A percentile compares a stretch with the other conserved stretches of the same genome.
phyloP scores from a whole-genome alignment of 768 basidiomycete species.

The Rhodotorula babjevae region DNA sequence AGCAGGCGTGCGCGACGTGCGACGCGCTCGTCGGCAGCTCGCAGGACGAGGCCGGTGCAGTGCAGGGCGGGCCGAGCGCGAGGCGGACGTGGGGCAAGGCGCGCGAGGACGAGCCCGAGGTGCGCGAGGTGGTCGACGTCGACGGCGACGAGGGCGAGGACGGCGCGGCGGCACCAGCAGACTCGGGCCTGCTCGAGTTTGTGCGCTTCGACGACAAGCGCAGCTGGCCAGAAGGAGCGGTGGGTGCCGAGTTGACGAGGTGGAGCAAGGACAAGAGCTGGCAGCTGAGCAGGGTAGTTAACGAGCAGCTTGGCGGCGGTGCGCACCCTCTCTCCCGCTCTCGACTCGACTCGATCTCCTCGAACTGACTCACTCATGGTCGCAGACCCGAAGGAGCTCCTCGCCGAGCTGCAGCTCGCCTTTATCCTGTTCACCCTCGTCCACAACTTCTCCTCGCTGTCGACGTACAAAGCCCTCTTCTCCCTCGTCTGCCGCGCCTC shows the following conservation, averaged over 20 bases:
- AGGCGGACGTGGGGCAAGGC: slow-evolving; percentile 37
- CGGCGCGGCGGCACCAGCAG: slow-evolving; percentile 2
- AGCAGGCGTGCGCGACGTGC: slow-evolving; percentile 32
- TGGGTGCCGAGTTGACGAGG: slow-evolving; percentile 47
- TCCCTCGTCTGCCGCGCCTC: slow-evolving; percentile 45
- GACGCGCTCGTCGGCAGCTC: slow-evolving; percentile 45
- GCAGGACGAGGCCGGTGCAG: slow-evolving; percentile 33
- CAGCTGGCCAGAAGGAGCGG: slow-evolving; percentile 48
- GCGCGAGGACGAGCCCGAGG: slow-evolving; percentile 15
- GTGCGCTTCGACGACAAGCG: slow-evolving; percentile 46
- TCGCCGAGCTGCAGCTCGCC: slow-evolving; percentile 48
- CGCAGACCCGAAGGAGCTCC: slow-evolving; percentile 44
- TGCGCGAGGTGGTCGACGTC: slow-evolving; percentile 1
- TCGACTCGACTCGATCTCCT: not conserved
- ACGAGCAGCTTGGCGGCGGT: slow-evolving; percentile 43
- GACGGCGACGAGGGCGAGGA: slow-evolving; percentile 6
- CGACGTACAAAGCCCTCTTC: slow-evolving; percentile 47
- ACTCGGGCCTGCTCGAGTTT: slow-evolving; percentile 41
- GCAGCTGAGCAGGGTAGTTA: slow-evolving; percentile 45
- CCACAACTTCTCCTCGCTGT: slow-evolving; percentile 48
- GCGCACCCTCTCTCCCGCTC: slow-evolving; percentile 29
- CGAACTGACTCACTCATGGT: not conserved
- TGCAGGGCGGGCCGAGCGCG: not conserved
- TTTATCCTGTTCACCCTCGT: slow-evolving; percentile 49
- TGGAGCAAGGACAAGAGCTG: slow-evolving; percentile 50